Conservation (phyloP, 2,329 filamentous ascomycete genomes). For the Pyrenochaeta sp. region DNA sequence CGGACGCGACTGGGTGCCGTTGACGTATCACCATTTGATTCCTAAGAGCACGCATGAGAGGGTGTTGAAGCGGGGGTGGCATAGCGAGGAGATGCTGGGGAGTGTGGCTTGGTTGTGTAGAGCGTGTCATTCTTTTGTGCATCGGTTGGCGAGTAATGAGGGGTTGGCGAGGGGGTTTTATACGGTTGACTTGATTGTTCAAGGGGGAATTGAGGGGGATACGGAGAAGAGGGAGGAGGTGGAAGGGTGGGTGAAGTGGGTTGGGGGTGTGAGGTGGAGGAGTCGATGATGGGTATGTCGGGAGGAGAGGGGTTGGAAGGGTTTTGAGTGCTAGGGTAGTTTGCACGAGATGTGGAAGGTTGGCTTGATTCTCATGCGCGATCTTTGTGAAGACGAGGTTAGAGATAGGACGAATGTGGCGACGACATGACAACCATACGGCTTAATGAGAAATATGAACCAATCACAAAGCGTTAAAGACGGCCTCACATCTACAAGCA, state of each 20-base stretch:
- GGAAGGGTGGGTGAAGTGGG: conserved; percentile 75
- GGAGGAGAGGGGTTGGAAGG: not conserved
- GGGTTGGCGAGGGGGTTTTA: conserved; percentile 77
- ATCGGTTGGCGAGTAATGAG: conserved; percentile 77
- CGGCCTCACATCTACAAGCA: too few species aligned
- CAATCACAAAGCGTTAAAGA: too few species aligned
- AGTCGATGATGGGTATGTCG: conserved; percentile 48
- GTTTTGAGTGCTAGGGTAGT: not conserved
- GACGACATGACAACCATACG: too few species aligned
- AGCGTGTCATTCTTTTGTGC: conserved; percentile 84
- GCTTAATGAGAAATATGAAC: too few species aligned
- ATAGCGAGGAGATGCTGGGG: conserved; percentile 75
- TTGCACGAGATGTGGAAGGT: too few species aligned
- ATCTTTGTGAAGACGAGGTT: too few species aligned
- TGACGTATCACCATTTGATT: conserved; percentile 88
- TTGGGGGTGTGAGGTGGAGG: conserved; percentile 78
- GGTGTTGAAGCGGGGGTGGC: conserved; percentile 80
- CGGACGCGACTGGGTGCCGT: conserved; percentile 73
- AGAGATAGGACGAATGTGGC: too few species aligned
- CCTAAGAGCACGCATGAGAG: conserved; percentile 80
- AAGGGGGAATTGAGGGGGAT: conserved; percentile 75
- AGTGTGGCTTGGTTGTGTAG: conserved; percentile 88
- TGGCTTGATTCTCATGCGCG: too few species aligned
- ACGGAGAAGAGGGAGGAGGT: conserved; percentile 73
- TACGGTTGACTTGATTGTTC: conserved; percentile 74